A percentile compares a stretch with the other conserved stretches of the same genome.
Conservation (phyloP, 306 rosid species). For the Cicer judaicum region DNA sequence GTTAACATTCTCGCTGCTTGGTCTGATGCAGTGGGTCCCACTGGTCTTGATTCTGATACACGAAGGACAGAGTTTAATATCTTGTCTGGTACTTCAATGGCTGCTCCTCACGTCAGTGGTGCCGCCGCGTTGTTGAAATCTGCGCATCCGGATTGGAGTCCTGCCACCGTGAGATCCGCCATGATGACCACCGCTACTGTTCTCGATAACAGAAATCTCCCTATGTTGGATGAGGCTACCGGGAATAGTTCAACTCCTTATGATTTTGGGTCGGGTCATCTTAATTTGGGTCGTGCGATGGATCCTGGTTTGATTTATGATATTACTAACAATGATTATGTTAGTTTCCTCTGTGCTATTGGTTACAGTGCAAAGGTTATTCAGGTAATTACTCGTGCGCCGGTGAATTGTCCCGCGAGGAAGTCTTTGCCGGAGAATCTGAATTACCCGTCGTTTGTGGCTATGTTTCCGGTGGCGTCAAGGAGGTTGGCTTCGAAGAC, state of each 20-base stretch:
- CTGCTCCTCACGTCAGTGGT: conserved; percentile 91
- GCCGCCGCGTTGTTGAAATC: conserved; percentile 89
- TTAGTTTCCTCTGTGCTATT: conserved; percentile 63
- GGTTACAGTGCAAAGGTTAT: conserved; percentile 71
- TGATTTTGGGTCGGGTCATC: conserved; percentile 82
- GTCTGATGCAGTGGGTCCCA: conserved; percentile 85
- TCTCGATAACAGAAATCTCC: conserved; percentile 53
- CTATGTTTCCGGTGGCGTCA: conserved; percentile 55
- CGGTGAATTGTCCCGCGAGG: conserved; percentile 60
- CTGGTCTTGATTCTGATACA: conserved; percentile 66
- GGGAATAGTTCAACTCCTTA: conserved; percentile 71
- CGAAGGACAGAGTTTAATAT: conserved; percentile 82
- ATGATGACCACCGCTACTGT: conserved; percentile 85
- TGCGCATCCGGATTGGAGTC: conserved; percentile 91
- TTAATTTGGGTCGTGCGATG: conserved; percentile 72
- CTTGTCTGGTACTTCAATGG: conserved; percentile 91
- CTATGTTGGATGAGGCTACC: conserved; percentile 71
- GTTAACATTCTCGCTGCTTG: conserved; percentile 87
- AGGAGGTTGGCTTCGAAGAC: conserved; percentile 51
- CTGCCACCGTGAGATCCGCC: conserved; percentile 83
- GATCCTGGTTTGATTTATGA: conserved; percentile 87
- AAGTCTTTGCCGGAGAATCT: conserved; percentile 69
- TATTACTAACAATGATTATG: conserved; percentile 63
- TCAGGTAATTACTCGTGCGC: conserved; percentile 68
- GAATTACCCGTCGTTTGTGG: conserved; percentile 78